phyloP scores from a whole-genome alignment of 2,329 filamentous ascomycete species.

The Hypoxylon sp. region DNA sequence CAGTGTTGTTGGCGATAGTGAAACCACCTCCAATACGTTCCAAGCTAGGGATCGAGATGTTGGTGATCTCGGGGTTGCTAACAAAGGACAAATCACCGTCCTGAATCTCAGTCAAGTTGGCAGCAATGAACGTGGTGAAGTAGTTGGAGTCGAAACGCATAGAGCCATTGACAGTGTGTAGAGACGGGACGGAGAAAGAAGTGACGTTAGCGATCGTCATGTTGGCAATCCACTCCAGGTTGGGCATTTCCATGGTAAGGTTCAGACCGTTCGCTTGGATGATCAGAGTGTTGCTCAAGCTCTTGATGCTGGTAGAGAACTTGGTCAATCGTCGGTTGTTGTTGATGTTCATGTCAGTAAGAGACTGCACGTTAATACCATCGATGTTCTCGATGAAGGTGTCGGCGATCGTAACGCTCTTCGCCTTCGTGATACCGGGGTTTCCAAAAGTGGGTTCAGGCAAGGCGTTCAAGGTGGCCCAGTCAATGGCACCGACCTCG shows the following conservation, averaged over 20 bases:
- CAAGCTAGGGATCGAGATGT: slow-evolving; percentile 81
- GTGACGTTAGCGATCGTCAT: slow-evolving; percentile 86
- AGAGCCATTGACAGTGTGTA: slow-evolving; percentile 79
- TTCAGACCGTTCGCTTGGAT: slow-evolving; percentile 84
- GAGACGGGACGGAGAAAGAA: slow-evolving; percentile 77
- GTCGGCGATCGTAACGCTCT: slow-evolving; percentile 81
- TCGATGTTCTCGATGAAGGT: slow-evolving; percentile 83
- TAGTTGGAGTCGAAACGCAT: slow-evolving; percentile 87
- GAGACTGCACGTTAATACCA: slow-evolving; percentile 83
- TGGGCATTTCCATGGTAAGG: slow-evolving; percentile 79
- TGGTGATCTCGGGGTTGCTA: slow-evolving; percentile 72
- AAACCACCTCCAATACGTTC: slow-evolving; percentile 80
- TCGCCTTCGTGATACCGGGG: slow-evolving; percentile 73
- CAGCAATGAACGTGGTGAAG: slow-evolving; percentile 70
- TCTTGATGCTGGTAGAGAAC: slow-evolving; percentile 82
- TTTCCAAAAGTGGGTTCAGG: slow-evolving; percentile 63
- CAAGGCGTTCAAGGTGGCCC: slow-evolving; percentile 76
- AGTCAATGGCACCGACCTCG: slow-evolving; percentile 75
- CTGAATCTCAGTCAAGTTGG: slow-evolving; percentile 78
- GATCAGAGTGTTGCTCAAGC: slow-evolving; percentile 76
- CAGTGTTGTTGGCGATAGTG: slow-evolving; percentile 89
- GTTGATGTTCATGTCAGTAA: slow-evolving; percentile 82
- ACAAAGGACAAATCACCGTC: slow-evolving; percentile 71
- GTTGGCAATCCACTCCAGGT: slow-evolving; percentile 82
- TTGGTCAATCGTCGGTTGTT: slow-evolving; percentile 87